Evolutionary conservation across 2,329 filamentous ascomycete genomes (phyloP).

Genomic region (Ceratocystis variospora): DNA sequence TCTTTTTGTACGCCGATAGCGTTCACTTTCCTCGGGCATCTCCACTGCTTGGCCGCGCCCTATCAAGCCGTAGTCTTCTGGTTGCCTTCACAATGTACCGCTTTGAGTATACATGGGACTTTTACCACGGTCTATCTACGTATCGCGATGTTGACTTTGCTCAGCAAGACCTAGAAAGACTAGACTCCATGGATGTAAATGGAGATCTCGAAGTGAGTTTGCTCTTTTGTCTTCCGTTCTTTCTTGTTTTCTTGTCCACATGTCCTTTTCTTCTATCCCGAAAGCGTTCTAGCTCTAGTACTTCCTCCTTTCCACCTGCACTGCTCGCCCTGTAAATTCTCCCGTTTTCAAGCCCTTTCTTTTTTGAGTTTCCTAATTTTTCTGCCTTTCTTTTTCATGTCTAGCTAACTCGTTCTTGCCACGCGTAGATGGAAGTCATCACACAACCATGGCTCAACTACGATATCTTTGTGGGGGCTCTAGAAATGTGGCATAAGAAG

Average conservation of each 20-base stretch:
- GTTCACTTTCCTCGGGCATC: slow-evolving; percentile 34
- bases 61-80: slow-evolving; percentile 27
- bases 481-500: slow-evolving; percentile 5
- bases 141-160: slow-evolving; percentile 8
- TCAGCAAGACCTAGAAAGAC: neutral
- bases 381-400: no score
- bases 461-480: slow-evolving; percentile 6
- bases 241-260: neutral
- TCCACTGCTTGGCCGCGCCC: slow-evolving; percentile 32
- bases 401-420: neutral
- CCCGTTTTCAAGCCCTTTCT: neutral
- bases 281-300: no score
- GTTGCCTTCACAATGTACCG: slow-evolving; percentile 25
- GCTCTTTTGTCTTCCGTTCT: neutral
- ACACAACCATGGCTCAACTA: slow-evolving; percentile 2
- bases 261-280: neutral
- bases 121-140: slow-evolving; percentile 24
- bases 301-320: neutral
- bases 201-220: neutral
- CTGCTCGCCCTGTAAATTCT: no score
- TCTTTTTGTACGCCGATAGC: slow-evolving; percentile 39
- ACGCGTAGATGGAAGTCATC: slow-evolving; percentile 2
- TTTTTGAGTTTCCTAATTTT: neutral
- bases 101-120: slow-evolving; percentile 31
- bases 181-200: neutral